Percentiles rank a stretch among this genome's conserved stretches.
Conservation (phyloP, 495 filamentous ascomycete genomes). For the Cercophora scortea region DNA sequence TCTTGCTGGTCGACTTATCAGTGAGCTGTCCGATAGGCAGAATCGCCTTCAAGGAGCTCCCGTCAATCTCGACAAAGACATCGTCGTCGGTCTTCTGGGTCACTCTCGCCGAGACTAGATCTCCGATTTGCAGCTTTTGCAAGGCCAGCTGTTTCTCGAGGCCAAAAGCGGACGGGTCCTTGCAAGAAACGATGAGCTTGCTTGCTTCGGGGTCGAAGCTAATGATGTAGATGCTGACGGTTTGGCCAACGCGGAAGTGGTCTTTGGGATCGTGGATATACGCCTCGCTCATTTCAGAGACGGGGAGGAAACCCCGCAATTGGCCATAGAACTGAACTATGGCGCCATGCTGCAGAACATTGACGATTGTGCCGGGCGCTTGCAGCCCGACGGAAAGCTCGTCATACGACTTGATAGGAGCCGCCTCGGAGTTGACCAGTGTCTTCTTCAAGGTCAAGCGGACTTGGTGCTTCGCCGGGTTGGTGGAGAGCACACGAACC, state of each 20-base stretch:
- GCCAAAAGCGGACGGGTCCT: slow-evolving; percentile 70
- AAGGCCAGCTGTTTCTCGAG: slow-evolving; percentile 68
- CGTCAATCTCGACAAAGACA: slow-evolving; percentile 66
- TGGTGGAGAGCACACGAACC: slow-evolving; percentile 72
- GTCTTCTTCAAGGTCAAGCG: slow-evolving; percentile 92
- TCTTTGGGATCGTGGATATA: slow-evolving; percentile 82
- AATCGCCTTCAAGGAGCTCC: slow-evolving; percentile 62
- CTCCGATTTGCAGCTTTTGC: slow-evolving; percentile 59
- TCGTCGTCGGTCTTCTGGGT: slow-evolving; percentile 79
- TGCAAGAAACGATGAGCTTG: slow-evolving; percentile 85
- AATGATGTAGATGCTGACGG: slow-evolving; percentile 76
- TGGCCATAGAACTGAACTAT: slow-evolving; percentile 88
- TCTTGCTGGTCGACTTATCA: slow-evolving; percentile 72
- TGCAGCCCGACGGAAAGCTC: slow-evolving; percentile 61
- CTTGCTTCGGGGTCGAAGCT: slow-evolving; percentile 63
- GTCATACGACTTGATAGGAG: slow-evolving; percentile 67
- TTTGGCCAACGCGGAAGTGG: slow-evolving; percentile 85
- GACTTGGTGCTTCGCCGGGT: slow-evolving; percentile 67
- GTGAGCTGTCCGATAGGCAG: slow-evolving; percentile 70
- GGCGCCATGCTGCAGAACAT: slow-evolving; percentile 66
- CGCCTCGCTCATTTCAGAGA: slow-evolving; percentile 95
- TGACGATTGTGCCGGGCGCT: slow-evolving; percentile 77
- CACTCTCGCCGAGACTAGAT: slow-evolving; percentile 67
- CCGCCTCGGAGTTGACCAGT: slow-evolving; percentile 75
- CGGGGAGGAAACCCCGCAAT: slow-evolving; percentile 76